Conservation (phyloP, 2,329 filamentous ascomycete species). For the Acephala macrosclerotiorum region DNA sequence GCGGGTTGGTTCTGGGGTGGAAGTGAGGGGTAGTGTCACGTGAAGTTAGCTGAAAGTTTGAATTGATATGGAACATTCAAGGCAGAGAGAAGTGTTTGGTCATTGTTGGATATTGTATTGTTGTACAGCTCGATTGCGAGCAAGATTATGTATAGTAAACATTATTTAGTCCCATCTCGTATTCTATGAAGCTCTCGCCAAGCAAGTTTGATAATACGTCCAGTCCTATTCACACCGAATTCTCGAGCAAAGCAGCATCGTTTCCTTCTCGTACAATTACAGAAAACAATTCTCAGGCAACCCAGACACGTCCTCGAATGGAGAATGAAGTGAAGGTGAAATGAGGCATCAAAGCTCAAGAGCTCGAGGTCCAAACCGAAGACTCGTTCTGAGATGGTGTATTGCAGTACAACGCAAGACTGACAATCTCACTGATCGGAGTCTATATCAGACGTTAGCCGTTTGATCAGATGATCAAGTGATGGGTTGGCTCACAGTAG, state of each 20-base stretch:
- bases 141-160: neutral
- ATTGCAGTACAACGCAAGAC: constrained; percentile 31
- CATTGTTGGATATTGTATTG: neutral
- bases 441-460: constrained; percentile 5
- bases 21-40: too few relatives aligned
- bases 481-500: constrained; percentile 15
- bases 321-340: too few relatives aligned
- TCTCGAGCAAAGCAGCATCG: too few relatives aligned
- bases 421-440: constrained; percentile 19
- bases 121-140: neutral
- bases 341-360: neutral
- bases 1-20: too few relatives aligned
- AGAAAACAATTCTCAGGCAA: too few relatives aligned
- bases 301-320: too few relatives aligned
- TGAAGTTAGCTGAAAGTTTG: too few relatives aligned
- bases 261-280: too few relatives aligned
- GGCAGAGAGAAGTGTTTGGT: neutral
- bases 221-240: neutral
- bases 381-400: constrained; percentile 23
- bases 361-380: neutral
- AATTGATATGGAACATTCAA: neutral
- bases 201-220: neutral
- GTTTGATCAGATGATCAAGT: neutral
- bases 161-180: neutral
- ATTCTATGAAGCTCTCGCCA: neutral